Conservation (phyloP, 2,329 filamentous ascomycete genomes). For the Trichoderma sp. region DNA sequence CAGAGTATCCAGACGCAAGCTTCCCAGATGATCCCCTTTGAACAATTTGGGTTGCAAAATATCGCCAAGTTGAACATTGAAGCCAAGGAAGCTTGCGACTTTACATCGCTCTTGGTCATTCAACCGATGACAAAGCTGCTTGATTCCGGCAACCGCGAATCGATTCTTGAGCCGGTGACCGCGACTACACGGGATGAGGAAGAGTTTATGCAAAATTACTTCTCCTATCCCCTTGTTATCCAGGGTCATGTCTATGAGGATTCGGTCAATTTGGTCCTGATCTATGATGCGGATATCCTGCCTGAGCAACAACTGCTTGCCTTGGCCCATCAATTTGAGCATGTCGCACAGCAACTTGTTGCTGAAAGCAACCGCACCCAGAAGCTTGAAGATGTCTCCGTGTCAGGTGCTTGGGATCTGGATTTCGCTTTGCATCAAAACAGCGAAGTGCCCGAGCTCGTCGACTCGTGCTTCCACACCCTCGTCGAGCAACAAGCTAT, state of each 20-base stretch:
- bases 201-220: slow-evolving; percentile 12
- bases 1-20: slow-evolving; percentile 28
- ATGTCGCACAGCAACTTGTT: slow-evolving; percentile 24
- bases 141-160: background rate
- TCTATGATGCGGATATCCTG: slow-evolving; percentile 11
- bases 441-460: slow-evolving; percentile 1
- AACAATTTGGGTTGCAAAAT: slow-evolving; percentile 35
- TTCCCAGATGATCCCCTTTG: slow-evolving; percentile 31
- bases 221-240: slow-evolving; percentile 25
- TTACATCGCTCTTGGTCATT: slow-evolving; percentile 32
- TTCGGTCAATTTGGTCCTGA: slow-evolving; percentile 9
- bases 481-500: slow-evolving; percentile 14
- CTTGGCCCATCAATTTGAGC: slow-evolving; percentile 19
- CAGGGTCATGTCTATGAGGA: slow-evolving; percentile 18
- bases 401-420: slow-evolving; percentile 15
- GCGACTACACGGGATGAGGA: background rate
- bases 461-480: slow-evolving; percentile 16
- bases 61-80: slow-evolving; percentile 31
- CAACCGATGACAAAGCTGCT: slow-evolving; percentile 26
- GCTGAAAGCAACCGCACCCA: background rate
- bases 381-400: slow-evolving; percentile 2
- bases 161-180: background rate
- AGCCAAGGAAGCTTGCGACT: slow-evolving; percentile 31
- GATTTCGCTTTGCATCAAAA: slow-evolving; percentile 5
- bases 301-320: slow-evolving; percentile 6